Base-by-base conservation (phyloP, 164 flowering plant species). In the Chimonanthus praecox region DNA sequence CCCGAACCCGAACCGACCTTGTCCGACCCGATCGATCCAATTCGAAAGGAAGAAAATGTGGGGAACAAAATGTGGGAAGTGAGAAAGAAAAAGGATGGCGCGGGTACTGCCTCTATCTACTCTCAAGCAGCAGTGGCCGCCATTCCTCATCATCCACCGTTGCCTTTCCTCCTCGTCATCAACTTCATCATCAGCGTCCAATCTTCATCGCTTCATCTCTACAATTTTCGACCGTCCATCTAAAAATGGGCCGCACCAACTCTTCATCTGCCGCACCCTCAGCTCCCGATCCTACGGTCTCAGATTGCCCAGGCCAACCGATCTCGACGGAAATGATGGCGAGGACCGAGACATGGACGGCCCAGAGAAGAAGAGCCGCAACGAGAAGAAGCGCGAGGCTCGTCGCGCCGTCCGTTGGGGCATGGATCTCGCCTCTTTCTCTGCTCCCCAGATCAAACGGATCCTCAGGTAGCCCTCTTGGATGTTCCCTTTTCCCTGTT, bases 401-500 rank as follows among this genome's bases (percentile, higher is more conserved):
- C 82, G 88, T 11, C 92, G 91, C 72, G 91, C 96, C 15, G 91
- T 93, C 61, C 83, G 79, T 2, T 93, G 98, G 93, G 99, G 90
- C 13, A 88, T 90, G 96, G 94, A 95, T 3, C 86, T 95, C 15
- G 91, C 99, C 0, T 75, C 82, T 72, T 89, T 95, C 84, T 77
- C 97, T 7, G 61, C 74, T 33, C 75, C 91, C 58, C 94, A 90
- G 76, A 93, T 95, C 69, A 95, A 89, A 73, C 90, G 83, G 11
- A 88, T 95, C 72, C 82, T 92, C 72, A 90, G 83, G 97, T 89
- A 51, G 4, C 44, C n/a, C 33, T 33, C 0, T 33, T 33, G 33
- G 33, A 33, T 33, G 33, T 33, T 0, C 33, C 33, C 33, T 1
- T 33, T 33, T 33, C 33, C 33, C 33, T 33, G 33, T 33, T 33